Conservation (phyloP, 257 asterid species). For the Salvia rosmarinus region DNA sequence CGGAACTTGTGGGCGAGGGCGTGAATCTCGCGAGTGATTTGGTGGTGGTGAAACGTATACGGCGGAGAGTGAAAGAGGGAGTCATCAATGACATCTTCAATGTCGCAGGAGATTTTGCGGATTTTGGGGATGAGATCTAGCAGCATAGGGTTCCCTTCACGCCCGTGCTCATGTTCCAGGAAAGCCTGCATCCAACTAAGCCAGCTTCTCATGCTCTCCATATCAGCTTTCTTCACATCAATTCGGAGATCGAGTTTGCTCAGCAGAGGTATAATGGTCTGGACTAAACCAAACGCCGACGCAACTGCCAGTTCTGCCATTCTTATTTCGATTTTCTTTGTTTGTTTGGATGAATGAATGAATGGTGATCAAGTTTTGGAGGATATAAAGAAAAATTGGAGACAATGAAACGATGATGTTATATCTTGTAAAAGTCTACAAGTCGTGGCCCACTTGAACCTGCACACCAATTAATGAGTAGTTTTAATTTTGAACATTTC, state of each 20-base stretch:
- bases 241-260: background rate
- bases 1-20: background rate
- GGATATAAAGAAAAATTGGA: too few species aligned
- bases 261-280: background rate
- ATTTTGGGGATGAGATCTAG: slow-evolving; percentile 3
- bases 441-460: too few species aligned
- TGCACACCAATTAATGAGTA: too few species aligned
- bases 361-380: too few species aligned
- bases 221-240: background rate
- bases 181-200: slow-evolving; percentile 12
- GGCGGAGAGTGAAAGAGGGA: slow-evolving; percentile 30
- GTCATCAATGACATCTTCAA: slow-evolving; percentile 44
- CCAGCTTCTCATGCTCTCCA: slow-evolving; percentile 22
- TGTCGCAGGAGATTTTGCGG: slow-evolving; percentile 26
- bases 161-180: slow-evolving; percentile 25
- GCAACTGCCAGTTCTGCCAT: slow-evolving; percentile 47
- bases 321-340: too few species aligned
- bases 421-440: too few species aligned
- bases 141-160: background rate
- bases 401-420: too few species aligned
- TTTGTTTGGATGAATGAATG: background rate
- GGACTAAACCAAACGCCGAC: slow-evolving; percentile 13
- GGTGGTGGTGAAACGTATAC: slow-evolving; percentile 25
- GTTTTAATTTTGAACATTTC: too few species aligned
- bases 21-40: background rate